These are phyloP conservation scores for Ophiostoma fasciatum DNA, from an alignment of 2,329 filamentous ascomycete species.

Conservation along the genomic window DNA sequence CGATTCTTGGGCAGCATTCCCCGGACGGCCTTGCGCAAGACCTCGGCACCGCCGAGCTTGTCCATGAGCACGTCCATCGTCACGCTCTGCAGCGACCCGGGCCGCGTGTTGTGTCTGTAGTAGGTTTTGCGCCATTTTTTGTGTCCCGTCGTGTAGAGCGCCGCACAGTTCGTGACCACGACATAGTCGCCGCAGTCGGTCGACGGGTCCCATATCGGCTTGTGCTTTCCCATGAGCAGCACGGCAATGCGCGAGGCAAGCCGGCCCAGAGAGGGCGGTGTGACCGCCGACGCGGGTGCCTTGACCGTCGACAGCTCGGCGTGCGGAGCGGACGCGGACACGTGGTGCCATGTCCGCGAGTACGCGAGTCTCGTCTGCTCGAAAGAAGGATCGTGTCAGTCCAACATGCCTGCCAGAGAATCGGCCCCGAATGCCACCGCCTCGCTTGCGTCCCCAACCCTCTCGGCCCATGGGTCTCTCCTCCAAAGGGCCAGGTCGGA, in stretches of 20 bases:
- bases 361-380: conserved; percentile 85
- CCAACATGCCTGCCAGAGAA: no score
- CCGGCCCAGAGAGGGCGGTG: conserved; percentile 71
- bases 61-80: conserved; percentile 92
- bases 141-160: conserved; percentile 76
- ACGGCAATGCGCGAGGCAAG: conserved; percentile 77
- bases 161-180: conserved; percentile 77
- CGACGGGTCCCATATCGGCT: conserved; percentile 92
- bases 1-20: conserved; percentile 98
- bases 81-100: conserved; percentile 72
- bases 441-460: no score
- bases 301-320: conserved; percentile 39
- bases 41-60: conserved; percentile 86
- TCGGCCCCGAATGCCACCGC: no score
- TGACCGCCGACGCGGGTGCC: conserved; percentile 34
- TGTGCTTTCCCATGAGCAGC: conserved; percentile 95
- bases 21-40: conserved; percentile 78
- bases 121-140: conserved; percentile 93
- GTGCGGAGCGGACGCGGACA: conserved; percentile 56
- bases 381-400: background rate
- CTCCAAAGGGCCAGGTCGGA: no score
- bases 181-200: conserved; percentile 99
- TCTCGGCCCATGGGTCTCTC: no score
- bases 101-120: conserved; percentile 85
- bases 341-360: conserved; percentile 84